Evolutionary conservation across 1,139 yeast genomes (phyloP).

Genomic region (Taphrina deformans): DNA sequence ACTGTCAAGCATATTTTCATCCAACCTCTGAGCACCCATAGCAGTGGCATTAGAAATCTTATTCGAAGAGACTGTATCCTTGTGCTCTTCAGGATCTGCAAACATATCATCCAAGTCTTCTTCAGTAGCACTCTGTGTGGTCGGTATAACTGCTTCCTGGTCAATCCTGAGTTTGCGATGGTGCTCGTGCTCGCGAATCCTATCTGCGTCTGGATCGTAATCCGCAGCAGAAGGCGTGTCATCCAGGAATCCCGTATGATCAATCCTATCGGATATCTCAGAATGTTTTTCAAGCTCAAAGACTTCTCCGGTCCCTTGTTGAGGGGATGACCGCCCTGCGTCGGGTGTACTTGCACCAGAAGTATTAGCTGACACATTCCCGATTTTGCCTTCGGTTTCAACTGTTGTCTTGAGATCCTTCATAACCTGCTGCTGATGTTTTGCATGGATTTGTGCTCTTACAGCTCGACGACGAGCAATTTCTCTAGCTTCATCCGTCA

Average conservation of each 20-base stretch:
- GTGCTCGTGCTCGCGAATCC: constrained; percentile 28
- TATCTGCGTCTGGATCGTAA: constrained; percentile 36
- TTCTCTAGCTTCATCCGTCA: constrained; percentile 15
- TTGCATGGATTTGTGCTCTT: constrained; percentile 16
- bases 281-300: neutral
- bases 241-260: neutral
- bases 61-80: constrained; percentile 27
- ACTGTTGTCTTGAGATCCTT: neutral
- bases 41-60: neutral
- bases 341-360: neutral
- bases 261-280: too few relatives aligned
- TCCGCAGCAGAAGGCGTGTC: constrained; percentile 36
- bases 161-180: neutral
- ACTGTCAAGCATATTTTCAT: constrained; percentile 42
- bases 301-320: neutral
- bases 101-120: constrained; percentile 35
- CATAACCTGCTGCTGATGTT: neutral
- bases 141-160: neutral
- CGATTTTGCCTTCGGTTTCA: neutral
- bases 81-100: constrained; percentile 39
- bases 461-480: constrained; percentile 30
- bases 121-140: neutral
- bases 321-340: neutral
- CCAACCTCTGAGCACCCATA: neutral
- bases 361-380: neutral